Conservation (phyloP, 2,329 filamentous ascomycete genomes). For the Fusarium staphyleae region DNA sequence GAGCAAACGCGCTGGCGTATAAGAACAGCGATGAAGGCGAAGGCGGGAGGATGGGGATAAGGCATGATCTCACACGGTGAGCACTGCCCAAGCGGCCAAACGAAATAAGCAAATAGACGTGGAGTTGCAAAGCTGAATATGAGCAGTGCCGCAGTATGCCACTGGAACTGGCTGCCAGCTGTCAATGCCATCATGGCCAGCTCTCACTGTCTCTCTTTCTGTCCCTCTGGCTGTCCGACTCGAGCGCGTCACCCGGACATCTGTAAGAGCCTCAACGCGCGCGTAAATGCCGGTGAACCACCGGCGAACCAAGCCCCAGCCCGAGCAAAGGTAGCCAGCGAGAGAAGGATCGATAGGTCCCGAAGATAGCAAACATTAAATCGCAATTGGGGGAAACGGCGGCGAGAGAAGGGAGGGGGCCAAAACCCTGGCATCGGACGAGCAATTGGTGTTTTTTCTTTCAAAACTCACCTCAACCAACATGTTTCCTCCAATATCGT, state of each 20-base stretch:
- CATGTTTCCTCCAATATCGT: slow-evolving; percentile 37
- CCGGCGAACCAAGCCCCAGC: slow-evolving; percentile 12
- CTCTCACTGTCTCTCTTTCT: neutral
- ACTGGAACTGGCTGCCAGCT: slow-evolving; percentile 6
- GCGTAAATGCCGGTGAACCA: slow-evolving; percentile 24
- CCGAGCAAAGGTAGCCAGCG: neutral
- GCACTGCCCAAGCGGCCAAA: neutral
- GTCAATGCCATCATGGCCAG: slow-evolving; percentile 21
- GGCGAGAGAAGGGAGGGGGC: slow-evolving; percentile 1
- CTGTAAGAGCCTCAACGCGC: slow-evolving; percentile 23
- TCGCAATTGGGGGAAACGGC: slow-evolving; percentile 4
- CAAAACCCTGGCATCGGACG: slow-evolving; percentile 15
- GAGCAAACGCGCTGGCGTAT: slow-evolving; percentile 14
- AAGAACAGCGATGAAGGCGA: neutral
- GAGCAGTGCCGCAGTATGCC: slow-evolving; percentile 1
- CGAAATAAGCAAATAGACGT: neutral
- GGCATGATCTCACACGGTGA: slow-evolving; percentile 6
- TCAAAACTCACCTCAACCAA: slow-evolving; percentile 49
- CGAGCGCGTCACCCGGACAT: slow-evolving; percentile 26
- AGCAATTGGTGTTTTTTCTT: slow-evolving; percentile 12
- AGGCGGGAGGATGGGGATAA: neutral
- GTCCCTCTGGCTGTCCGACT: slow-evolving; percentile 26
- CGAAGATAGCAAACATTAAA: neutral
- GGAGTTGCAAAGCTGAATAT: neutral
- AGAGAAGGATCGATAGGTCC: neutral